A percentile compares a stretch with the other conserved stretches of the same genome.
Evolutionary conservation across 1,139 yeast species (phyloP).

Genomic region (Kodamaea suecica): DNA sequence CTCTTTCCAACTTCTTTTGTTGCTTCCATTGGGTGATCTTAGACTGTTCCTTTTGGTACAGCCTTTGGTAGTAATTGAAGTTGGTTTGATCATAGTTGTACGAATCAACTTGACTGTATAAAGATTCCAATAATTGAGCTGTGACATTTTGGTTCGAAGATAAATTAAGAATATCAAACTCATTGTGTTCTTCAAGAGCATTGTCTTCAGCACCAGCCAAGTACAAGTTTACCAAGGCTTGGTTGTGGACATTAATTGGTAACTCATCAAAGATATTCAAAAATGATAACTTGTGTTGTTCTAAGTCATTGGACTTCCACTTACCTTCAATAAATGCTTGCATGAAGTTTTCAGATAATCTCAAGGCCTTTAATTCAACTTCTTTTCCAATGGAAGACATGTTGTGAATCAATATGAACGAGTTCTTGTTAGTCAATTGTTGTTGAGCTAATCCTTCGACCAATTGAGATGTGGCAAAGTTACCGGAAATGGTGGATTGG

Average conservation of each 20-base stretch:
- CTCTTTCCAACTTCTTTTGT: slow-evolving; percentile 59
- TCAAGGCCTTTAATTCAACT: slow-evolving; percentile 65
- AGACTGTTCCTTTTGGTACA: slow-evolving; percentile 64
- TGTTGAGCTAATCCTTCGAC: slow-evolving; percentile 67
- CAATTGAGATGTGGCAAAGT: slow-evolving; percentile 61
- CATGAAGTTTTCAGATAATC: slow-evolving; percentile 64
- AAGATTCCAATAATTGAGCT: slow-evolving; percentile 57
- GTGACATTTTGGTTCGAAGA: slow-evolving; percentile 45
- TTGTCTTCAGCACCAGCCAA: slow-evolving; percentile 35
- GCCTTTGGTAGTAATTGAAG: slow-evolving; percentile 81
- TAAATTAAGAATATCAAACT: slow-evolving; percentile 41
- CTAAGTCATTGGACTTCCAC: slow-evolving; percentile 67
- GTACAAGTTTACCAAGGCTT: slow-evolving; percentile 40
- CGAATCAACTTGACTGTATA: slow-evolving; percentile 73
- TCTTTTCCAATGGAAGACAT: slow-evolving; percentile 64
- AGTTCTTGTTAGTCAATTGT: slow-evolving; percentile 62
- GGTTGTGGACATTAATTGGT: slow-evolving; percentile 62
- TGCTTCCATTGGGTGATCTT: slow-evolving; percentile 72
- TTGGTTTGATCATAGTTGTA: slow-evolving; percentile 79
- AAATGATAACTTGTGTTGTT: slow-evolving; percentile 59
- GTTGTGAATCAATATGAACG: slow-evolving; percentile 71
- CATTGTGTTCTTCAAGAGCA: slow-evolving; percentile 20
- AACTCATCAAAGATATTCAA: slow-evolving; percentile 72
- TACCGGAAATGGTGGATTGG: slow-evolving; percentile 67
- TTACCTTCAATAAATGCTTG: slow-evolving; percentile 53